Percentiles rank a stretch among this genome's conserved stretches.
These are phyloP conservation scores for Rubroboletus satanas DNA, from an alignment of 768 basidiomycete species.

Conservation along the genomic window DNA sequence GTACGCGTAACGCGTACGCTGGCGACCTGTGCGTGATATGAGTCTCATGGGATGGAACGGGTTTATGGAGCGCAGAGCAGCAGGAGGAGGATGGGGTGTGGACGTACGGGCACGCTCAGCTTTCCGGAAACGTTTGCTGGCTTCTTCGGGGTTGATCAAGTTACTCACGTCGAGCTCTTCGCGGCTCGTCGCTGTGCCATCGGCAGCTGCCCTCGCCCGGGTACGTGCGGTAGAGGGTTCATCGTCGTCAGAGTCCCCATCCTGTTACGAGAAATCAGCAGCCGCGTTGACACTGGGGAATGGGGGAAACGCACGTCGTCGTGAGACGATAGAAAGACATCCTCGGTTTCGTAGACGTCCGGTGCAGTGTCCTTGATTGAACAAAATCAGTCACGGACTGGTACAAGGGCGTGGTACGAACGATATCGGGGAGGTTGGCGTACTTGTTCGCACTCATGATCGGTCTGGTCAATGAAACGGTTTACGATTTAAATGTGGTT, in stretches of 20 bases:
- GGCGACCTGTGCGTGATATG: constrained; percentile 35
- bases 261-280: constrained; percentile 35
- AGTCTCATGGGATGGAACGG: not conserved
- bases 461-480: not conserved
- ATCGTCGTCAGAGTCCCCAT: constrained; percentile 64
- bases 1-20: constrained; percentile 61
- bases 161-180: constrained; percentile 71
- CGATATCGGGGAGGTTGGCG: constrained; percentile 88
- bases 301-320: constrained; percentile 43
- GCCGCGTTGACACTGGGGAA: not conserved
- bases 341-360: constrained; percentile 91
- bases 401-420: constrained; percentile 35
- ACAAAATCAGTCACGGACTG: not conserved
- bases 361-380: constrained; percentile 74
- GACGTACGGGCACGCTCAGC: constrained; percentile 61
- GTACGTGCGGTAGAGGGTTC: constrained; percentile 45
- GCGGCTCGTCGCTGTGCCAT: constrained; percentile 36
- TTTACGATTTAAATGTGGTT: not conserved
- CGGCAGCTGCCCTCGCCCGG: constrained; percentile 27
- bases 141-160: constrained; percentile 63
- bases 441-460: constrained; percentile 74
- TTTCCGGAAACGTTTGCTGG: constrained; percentile 64
- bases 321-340: constrained; percentile 55
- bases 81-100: too few species aligned
- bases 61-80: too few species aligned